phyloP scores from a whole-genome alignment of 768 basidiomycete species.

The Lentinula raphanica region DNA sequence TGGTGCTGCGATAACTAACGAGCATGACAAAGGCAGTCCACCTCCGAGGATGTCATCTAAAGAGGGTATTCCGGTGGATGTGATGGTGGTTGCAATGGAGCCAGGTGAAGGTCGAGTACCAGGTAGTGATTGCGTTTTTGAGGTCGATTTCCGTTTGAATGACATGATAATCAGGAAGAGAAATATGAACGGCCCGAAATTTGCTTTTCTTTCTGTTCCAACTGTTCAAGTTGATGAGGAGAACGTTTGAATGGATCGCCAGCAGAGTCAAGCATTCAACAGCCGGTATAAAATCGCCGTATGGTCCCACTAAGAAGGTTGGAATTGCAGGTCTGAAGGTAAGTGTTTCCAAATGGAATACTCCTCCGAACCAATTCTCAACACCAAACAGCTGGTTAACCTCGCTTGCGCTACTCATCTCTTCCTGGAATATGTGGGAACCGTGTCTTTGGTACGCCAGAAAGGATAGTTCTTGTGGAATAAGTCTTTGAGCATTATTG shows the following conservation, averaged over 20 bases:
- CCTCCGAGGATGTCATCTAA: constrained; percentile 95
- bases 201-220: too few species aligned
- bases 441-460: constrained; percentile 42
- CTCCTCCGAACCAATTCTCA: not conserved
- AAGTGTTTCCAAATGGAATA: not conserved
- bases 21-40: constrained; percentile 79
- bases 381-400: constrained; percentile 43
- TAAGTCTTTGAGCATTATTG: not conserved
- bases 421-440: constrained; percentile 56
- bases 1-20: constrained; percentile 69
- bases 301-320: not conserved
- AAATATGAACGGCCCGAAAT: too few species aligned
- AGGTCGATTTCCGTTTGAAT: constrained; percentile 64
- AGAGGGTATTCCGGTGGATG: constrained; percentile 87
- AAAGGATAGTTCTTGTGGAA: not conserved
- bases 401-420: constrained; percentile 55
- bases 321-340: constrained; percentile 5
- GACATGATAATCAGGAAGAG: constrained; percentile 42
- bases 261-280: not conserved
- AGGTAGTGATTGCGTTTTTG: constrained; percentile 37
- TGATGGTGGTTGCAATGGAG: constrained; percentile 50
- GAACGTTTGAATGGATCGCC: not conserved
- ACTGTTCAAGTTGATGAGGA: too few species aligned
- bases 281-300: not conserved
- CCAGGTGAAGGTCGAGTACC: constrained; percentile 59